Conservation (phyloP, 2,329 filamentous ascomycete genomes). For the Xylariales sp. region DNA sequence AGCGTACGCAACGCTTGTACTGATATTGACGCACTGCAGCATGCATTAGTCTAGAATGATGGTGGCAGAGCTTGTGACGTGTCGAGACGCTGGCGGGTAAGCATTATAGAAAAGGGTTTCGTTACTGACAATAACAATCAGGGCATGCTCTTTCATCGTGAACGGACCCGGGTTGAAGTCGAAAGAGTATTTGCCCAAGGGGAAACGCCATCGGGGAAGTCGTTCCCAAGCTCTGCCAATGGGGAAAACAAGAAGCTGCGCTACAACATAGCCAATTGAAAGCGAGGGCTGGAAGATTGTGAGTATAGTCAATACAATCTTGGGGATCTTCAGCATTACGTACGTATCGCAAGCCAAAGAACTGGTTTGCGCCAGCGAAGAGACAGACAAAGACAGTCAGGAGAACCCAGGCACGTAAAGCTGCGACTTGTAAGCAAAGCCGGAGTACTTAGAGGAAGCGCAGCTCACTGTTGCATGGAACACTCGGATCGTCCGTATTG, state of each 20-base stretch:
- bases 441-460: not conserved
- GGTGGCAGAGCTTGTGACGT: not conserved
- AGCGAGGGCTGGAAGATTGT: conserved; percentile 23
- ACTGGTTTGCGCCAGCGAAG: conserved; percentile 30
- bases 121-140: conserved; percentile 7
- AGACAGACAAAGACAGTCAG: conserved; percentile 26
- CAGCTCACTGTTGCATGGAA: conserved; percentile 26
- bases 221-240: conserved; percentile 28
- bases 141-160: conserved; percentile 30
- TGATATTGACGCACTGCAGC: conserved; percentile 8
- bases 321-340: conserved; percentile 9
- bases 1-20: conserved; percentile 7
- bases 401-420: conserved; percentile 26
- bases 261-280: conserved; percentile 29
- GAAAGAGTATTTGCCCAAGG: conserved; percentile 19
- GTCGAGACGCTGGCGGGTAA: too few relatives aligned
- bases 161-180: conserved; percentile 19
- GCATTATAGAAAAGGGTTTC: too few relatives aligned
- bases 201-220: conserved; percentile 22
- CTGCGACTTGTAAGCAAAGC: conserved; percentile 15
- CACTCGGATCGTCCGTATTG: conserved; percentile 28
- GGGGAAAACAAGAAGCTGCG: conserved; percentile 30
- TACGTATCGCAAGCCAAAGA: conserved; percentile 30
- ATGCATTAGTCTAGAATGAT: not conserved
- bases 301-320: too few relatives aligned